A percentile compares a stretch with the other conserved stretches of the same genome.
Evolutionary conservation across 2,329 filamentous ascomycete genomes (phyloP).

Genomic region (Calycina herbarum): DNA sequence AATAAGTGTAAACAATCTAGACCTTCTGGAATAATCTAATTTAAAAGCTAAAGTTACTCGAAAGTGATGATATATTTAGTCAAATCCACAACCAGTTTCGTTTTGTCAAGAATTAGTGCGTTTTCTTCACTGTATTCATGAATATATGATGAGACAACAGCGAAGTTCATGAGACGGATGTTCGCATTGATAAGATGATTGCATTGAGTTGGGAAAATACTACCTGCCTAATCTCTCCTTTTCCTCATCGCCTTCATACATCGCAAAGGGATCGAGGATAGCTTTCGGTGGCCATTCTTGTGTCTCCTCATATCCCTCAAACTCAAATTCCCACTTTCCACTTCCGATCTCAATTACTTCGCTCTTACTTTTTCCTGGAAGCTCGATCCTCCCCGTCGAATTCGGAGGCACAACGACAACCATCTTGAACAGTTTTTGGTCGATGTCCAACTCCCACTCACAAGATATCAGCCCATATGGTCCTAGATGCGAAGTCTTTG

Average conservation of each 20-base stretch:
- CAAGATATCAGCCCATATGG: slow-evolving; percentile 35
- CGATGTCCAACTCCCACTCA: slow-evolving; percentile 24
- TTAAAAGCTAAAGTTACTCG: no score
- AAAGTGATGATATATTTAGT: no score
- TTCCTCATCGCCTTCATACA: slow-evolving; percentile 12
- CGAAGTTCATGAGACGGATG: no score
- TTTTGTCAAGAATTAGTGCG: no score
- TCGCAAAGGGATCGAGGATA: slow-evolving; percentile 17
- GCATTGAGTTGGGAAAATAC: neutral
- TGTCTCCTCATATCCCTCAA: slow-evolving; percentile 14
- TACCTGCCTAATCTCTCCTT: neutral
- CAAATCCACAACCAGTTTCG: no score
- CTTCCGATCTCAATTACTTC: slow-evolving; percentile 23
- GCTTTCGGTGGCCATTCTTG: slow-evolving; percentile 25
- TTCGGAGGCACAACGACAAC: slow-evolving; percentile 27
- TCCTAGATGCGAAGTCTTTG: slow-evolving; percentile 33
- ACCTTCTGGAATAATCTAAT: no score
- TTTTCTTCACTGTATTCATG: no score
- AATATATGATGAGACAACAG: no score
- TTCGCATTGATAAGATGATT: no score
- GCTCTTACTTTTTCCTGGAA: slow-evolving; percentile 28
- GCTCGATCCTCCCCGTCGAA: slow-evolving; percentile 21
- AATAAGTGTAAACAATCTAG: no score
- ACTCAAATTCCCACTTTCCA: slow-evolving; percentile 22
- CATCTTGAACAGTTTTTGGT: slow-evolving; percentile 20